phyloP scores from a whole-genome alignment of 192 early-diverging fungal species.

The Coemansia sp. region DNA sequence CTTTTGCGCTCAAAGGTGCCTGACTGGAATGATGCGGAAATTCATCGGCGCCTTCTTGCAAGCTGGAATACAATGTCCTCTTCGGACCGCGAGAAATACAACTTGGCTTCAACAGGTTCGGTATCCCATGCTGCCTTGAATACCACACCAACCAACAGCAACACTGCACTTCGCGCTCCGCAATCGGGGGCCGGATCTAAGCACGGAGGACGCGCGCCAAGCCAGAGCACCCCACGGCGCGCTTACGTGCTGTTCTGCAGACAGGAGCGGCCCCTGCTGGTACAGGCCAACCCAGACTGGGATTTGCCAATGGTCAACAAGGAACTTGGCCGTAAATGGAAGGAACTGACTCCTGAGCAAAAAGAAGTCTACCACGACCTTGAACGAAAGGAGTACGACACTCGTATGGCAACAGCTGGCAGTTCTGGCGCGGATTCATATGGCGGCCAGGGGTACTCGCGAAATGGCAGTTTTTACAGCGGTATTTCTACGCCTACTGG shows the following conservation, averaged over 20 bases:
- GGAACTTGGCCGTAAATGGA: conserved; percentile 53
- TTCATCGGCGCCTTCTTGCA: conserved; percentile 38
- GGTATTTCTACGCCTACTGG: conserved; percentile 4
- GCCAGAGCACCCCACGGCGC: conserved; percentile 44
- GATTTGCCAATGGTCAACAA: conserved; percentile 53
- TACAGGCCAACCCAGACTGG: conserved; percentile 39
- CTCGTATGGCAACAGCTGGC: conserved; percentile 16
- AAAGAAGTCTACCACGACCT: conserved; percentile 38
- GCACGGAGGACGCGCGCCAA: conserved; percentile 13
- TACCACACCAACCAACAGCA: not conserved
- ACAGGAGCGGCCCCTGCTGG: conserved; percentile 38
- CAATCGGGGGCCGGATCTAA: conserved; percentile 10
- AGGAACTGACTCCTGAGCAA: conserved; percentile 36
- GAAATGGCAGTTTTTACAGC: conserved; percentile 22
- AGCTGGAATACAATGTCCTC: conserved; percentile 45
- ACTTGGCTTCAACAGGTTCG: not conserved
- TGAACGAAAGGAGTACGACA: conserved; percentile 41
- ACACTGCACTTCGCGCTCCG: conserved; percentile 4
- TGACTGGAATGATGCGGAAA: conserved; percentile 49
- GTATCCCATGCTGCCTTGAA: not conserved
- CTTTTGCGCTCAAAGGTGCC: conserved; percentile 46
- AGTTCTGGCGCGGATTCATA: not conserved
- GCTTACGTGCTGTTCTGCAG: conserved; percentile 53
- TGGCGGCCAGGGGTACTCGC: conserved; percentile 16
- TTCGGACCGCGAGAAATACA: conserved; percentile 40